Evolutionary conservation across 306 rosid species (phyloP), one percentile per base, ranked within the genome.

Genomic region (Glycine soja): DNA sequence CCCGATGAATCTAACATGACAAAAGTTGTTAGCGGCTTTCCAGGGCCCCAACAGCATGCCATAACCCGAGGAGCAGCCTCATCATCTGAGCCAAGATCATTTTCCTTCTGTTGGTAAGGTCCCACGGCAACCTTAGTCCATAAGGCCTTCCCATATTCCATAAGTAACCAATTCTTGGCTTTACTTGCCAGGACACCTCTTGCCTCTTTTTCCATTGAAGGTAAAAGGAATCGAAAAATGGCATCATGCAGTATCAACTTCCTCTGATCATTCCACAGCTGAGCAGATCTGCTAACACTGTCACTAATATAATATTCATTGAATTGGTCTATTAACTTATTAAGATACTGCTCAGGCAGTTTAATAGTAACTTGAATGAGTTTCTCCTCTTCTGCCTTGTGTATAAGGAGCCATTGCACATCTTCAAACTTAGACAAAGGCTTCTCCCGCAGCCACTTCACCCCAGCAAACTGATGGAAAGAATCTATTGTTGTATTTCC

Each of bases 11-110:
- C 99, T 77, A 95, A 79, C 99, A 95, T 95, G 13, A 92, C 96
- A 87, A 95, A 95, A 82, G 98, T 95, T 70, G 99, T 95, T 45
- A 87, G 93, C 34, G 99, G 98, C 84, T 95, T 95, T 78, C 98
- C 98, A 72, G 98, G 97, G 70, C 99, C 98, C 97, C 99, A 95
- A 83, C 93, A 95, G 86, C 99, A 95, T 51, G 99, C 98, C 98
- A 95, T 91, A 80, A 95, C 99, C 90, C 97, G 85, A 13, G 98
- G 98, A 82, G 96, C 93, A 87, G 98, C 90, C 82, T 95, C 99
- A 40, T 93, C 99, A 47, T 93, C 98, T 13, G 93, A 88, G 79
- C 86, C 85, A 42, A 84, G 89, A 56, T 95, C 99, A 87, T 87
- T 93, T 74, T 95, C 99, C 83, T 92, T 95, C 70, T 90, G 90